These are phyloP conservation scores for Lepidium sativum DNA, from an alignment of 345 rosid genomes.

Conservation along the genomic window DNA sequence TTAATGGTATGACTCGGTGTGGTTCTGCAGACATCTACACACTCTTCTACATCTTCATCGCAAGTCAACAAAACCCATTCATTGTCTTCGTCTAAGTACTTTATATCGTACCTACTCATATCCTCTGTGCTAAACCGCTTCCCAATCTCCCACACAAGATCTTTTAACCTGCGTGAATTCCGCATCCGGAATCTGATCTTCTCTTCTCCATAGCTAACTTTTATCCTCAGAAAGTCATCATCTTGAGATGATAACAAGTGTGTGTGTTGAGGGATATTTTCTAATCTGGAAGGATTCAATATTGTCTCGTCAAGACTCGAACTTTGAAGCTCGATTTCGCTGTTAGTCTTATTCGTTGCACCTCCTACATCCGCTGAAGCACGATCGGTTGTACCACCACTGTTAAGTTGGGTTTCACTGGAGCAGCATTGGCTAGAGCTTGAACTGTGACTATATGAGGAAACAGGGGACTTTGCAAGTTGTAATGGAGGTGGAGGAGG, in stretches of 20 bases:
- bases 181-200: constrained; percentile 62
- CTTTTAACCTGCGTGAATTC: constrained; percentile 36
- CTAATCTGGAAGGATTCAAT: constrained; percentile 25
- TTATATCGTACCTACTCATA: constrained; percentile 49
- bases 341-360: constrained; percentile 31
- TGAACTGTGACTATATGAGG: constrained; percentile 65
- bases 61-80: constrained; percentile 91
- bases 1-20: constrained; percentile 47
- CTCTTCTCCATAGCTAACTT: constrained; percentile 56
- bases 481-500: constrained; percentile 5
- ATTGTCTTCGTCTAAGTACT: constrained; percentile 88
- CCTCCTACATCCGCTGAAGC: constrained; percentile 8
- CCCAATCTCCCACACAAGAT: constrained; percentile 52
- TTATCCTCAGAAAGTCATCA: constrained; percentile 45
- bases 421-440: constrained; percentile 69
- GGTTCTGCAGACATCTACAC: constrained; percentile 52
- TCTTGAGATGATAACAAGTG: constrained; percentile 31
- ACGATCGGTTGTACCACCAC: constrained; percentile 22
- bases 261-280: constrained; percentile 22
- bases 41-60: constrained; percentile 85
- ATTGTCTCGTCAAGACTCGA: constrained; percentile 36
- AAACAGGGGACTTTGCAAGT: constrained; percentile 46
- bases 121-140: constrained; percentile 64
- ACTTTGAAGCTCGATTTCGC: constrained; percentile 41
- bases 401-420: constrained; percentile 43